Base-by-base conservation (phyloP, 169 alveolate species). In the Ichthyophthirius multifiliis region DNA sequence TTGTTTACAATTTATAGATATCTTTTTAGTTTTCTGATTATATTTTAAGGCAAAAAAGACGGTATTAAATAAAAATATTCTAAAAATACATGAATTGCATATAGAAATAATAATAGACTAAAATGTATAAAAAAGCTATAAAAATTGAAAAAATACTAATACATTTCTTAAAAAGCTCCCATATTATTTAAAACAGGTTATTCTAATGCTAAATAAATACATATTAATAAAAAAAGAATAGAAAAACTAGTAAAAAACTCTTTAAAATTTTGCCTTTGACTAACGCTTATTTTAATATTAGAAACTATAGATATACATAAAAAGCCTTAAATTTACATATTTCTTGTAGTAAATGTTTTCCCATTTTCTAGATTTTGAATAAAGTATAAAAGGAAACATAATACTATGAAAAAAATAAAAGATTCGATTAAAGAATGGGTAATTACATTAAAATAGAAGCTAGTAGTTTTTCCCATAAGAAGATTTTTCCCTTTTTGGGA, bases 391-490 rank as follows among this genome's bases (percentile, higher is more conserved):
- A n/a, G n/a, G n/a, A n/a, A n/a, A n/a, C n/a, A n/a, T n/a, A n/a
- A n/a, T n/a, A n/a, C n/a, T n/a, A n/a, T n/a, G n/a, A n/a, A n/a
- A n/a, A n/a, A n/a, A n/a, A n/a, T n/a, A n/a, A n/a, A n/a, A n/a
- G n/a, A n/a, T n/a, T n/a, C n/a, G n/a, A n/a, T n/a, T n/a, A n/a
- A n/a, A n/a, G n/a, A 27, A 55, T 55, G 71, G 18, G 31, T 27
- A 10, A 55, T 39, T 55, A 55, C 71, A n/a, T 55, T 55, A 10
- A 27, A 55, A 23, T 27, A 55, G 20, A 78, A 78, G 12, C 74
- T 41, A 12, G 46, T 23, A 3, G 73, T 65, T 13, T 78, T 78
- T 45, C 65, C 34, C 10, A 64, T 78, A 34, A 64, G 63, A 16
- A 78, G 65, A n/a, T 41, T 78, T 31, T 37, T 63, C 0, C 43